phyloP scores from a whole-genome alignment of 768 basidiomycete species.

The Suillus fuscotomentosus region DNA sequence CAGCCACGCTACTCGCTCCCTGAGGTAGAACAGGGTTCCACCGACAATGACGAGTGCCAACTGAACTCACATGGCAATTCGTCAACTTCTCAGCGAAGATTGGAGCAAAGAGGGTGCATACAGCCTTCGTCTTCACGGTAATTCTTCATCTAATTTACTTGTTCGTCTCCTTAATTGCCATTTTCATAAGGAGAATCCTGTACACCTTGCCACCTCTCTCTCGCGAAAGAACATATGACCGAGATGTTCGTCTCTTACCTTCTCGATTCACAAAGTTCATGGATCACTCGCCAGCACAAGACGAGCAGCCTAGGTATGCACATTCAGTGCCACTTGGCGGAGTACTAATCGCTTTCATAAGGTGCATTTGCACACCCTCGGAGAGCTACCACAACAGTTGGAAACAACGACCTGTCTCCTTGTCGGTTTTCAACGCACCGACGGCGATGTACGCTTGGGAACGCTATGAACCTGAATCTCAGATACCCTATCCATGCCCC shows the following conservation, averaged over 20 bases:
- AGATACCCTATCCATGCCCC: constrained; percentile 39
- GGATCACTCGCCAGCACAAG: constrained; percentile 18
- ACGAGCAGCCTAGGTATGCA: constrained; percentile 22
- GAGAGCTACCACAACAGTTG: constrained; percentile 22
- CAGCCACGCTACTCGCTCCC: not conserved
- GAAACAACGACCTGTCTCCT: constrained; percentile 32
- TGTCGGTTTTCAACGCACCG: constrained; percentile 42
- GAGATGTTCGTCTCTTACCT: constrained; percentile 30
- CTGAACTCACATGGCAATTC: not conserved
- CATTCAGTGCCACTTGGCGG: constrained; percentile 7
- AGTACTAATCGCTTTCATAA: constrained; percentile 19
- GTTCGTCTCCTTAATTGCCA: not conserved
- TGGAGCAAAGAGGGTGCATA: constrained; percentile 22
- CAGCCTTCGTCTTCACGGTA: constrained; percentile 14
- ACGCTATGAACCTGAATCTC: constrained; percentile 42
- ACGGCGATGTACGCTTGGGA: constrained; percentile 50
- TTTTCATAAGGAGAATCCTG: constrained; percentile 13
- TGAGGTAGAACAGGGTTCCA: constrained; percentile 17
- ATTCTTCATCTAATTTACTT: not conserved
- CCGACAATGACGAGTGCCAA: constrained; percentile 22
- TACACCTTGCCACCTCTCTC: constrained; percentile 33
- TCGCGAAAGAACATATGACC: constrained; percentile 31
- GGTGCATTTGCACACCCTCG: constrained; percentile 20
- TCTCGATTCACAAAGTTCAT: constrained; percentile 29
- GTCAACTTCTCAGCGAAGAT: constrained; percentile 12